Base-by-base conservation (phyloP, 176 grass and related monocot genomes). In the Carex cristatella region DNA sequence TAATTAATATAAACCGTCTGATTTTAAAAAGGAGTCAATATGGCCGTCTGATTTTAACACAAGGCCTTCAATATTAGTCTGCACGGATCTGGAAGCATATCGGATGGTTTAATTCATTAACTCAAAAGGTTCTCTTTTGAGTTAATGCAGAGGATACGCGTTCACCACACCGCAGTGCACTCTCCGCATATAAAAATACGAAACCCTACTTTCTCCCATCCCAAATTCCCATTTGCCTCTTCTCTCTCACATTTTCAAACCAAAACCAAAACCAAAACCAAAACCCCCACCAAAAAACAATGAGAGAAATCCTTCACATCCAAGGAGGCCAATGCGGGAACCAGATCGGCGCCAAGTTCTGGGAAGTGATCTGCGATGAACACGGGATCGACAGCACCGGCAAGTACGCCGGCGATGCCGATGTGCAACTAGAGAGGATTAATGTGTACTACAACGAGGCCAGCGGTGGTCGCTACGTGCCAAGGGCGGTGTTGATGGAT, bases 401-500 rank as follows among this genome's bases (percentile, higher is more conserved):
- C 6, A 89, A 92, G 12, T 98, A 92, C 88, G 61, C 81, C 79
- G 95, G 95, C 59, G 95, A 98, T 73, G 85, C 95, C 9, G 94
- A 92, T 33, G 87, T 97, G 35, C 92, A 94, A 61, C 61, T 97
- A 19, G 95, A 97, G 92, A 89, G 95, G 66, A 91, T 97, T 89
- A 97, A 94, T 84, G 95, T 97, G 55, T 97, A 97, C 86, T 97
- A 94, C 92, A 97, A 97, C 86, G 95, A 97, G 87, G 92, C 95
- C 7, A 94, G 85, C 86, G 90, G 92, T 8, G 89, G 92, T 0
- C 69, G 92, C 0, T 97, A 80, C 74, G 94, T 97, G 54, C 95
- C 92, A 10, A 91, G 94, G 61, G 94, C 94, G 5, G 94, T 97
- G 60, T 87, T 97, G 60, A 94, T 97, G 94, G 94, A 97, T 91